A percentile compares a stretch with the other conserved stretches of the same genome.
Evolutionary conservation across 1,284 basidiomycete species (phyloP).

Genomic region (Moesziomyces aphidis): DNA sequence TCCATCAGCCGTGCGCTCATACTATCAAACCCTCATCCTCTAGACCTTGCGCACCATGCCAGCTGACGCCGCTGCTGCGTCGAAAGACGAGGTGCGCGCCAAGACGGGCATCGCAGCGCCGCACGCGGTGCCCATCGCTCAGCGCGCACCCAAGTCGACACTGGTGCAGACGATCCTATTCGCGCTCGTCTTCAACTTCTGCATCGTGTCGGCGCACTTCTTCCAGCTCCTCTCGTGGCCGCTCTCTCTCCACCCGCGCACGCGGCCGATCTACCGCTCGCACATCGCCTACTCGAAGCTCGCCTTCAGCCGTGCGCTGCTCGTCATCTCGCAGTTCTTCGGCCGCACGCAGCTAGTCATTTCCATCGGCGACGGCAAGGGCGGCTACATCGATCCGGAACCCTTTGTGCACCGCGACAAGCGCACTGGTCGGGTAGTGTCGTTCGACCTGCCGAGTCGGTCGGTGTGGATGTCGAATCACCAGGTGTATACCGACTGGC

Average conservation of each 20-base stretch:
- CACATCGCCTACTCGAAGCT: conserved; percentile 54
- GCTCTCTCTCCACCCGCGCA: conserved; percentile 34
- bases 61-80: not conserved
- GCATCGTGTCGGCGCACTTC: conserved; percentile 46
- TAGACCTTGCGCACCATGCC: conserved; percentile 1
- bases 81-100: conserved; percentile 16
- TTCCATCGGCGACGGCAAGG: conserved; percentile 49
- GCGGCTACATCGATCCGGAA: conserved; percentile 50
- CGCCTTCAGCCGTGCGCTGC: conserved; percentile 40
- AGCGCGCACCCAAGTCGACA: conserved; percentile 25
- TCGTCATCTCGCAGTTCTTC: conserved; percentile 58
- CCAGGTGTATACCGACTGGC: conserved; percentile 64
- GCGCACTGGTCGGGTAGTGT: conserved; percentile 31
- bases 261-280: conserved; percentile 31
- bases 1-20: no score
- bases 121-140: conserved; percentile 45
- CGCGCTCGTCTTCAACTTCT: conserved; percentile 51
- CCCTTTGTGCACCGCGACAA: conserved; percentile 40
- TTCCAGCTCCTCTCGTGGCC: conserved; percentile 52
- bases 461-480: conserved; percentile 58
- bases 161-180: conserved; percentile 48
- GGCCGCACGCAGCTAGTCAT: conserved; percentile 56
- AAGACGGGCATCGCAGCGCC: conserved; percentile 39
- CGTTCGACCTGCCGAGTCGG: conserved; percentile 46
- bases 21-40: not conserved